A percentile compares a stretch with the other conserved stretches of the same genome.
Conservation (phyloP, 441 rosid species). For the Croton laevigatus region DNA sequence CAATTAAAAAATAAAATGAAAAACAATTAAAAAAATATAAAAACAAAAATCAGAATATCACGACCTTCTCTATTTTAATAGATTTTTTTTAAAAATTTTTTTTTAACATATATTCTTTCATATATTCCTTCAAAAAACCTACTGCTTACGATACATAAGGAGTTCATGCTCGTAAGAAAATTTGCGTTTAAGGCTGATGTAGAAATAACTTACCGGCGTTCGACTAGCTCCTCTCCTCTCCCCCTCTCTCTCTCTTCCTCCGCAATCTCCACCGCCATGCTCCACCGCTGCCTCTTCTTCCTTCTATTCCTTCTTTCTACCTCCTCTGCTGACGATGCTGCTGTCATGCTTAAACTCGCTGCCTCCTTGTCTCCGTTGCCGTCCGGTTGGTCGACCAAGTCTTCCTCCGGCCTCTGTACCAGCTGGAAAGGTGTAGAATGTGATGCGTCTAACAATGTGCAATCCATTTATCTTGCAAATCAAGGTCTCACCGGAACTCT, state of each 20-base stretch:
- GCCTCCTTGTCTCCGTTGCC: conserved; percentile 14
- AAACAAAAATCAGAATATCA: too few relatives aligned
- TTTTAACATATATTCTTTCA: too few relatives aligned
- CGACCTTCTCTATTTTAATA: too few relatives aligned
- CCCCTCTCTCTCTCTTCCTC: not conserved
- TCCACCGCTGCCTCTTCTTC: not conserved
- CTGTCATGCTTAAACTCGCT: conserved; percentile 5
- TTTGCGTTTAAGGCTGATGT: too few relatives aligned
- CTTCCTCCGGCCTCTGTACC: conserved; percentile 30
- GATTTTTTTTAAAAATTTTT: too few relatives aligned
- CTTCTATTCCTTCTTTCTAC: not conserved
- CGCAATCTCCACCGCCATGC: not conserved
- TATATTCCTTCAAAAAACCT: too few relatives aligned
- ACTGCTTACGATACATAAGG: too few relatives aligned
- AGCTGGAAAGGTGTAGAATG: conserved; percentile 54
- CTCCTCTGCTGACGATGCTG: conserved; percentile 4
- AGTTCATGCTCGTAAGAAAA: too few relatives aligned
- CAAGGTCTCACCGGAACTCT: conserved; percentile 40
- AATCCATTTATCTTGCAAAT: conserved; percentile 35
- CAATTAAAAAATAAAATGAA: too few relatives aligned
- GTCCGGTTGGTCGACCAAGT: conserved; percentile 25
- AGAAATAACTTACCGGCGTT: not conserved
- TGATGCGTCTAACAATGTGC: conserved; percentile 39
- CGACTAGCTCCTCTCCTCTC: not conserved
- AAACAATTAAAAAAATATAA: too few relatives aligned